Evolutionary conservation across 768 basidiomycete genomes (phyloP), one percentile per base, ranked within the genome.

Genomic region (Tricholoma bakamatsutake): DNA sequence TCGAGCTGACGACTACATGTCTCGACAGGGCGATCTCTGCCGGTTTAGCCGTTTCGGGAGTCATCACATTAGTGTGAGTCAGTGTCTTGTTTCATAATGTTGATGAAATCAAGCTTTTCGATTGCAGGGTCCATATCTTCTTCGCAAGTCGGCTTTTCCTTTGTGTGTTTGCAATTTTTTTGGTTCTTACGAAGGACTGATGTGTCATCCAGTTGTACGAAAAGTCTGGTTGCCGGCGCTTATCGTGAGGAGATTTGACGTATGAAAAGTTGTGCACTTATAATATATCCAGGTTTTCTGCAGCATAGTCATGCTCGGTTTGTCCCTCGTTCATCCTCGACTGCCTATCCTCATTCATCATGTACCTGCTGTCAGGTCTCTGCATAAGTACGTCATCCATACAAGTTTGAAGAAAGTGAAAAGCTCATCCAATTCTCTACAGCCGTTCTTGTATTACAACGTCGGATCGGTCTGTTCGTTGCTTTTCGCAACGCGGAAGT

Each of bases 81-180:
- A 12, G 12, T 27, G 11, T 48, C 13, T 5, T 12, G 1, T 5
- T 37, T 28, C 12, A 13, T 18, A 2, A 12, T 6, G 31, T 28
- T 27, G 17, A n/a, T 21, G 2, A 34, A 1, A 2, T 17, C n/a
- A 10, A 5, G 4, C 13, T 17, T 39, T 40, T 12, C 8, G 5
- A 13, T 11, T 21, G 24, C 1, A 55, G 54, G 21, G 54, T 55
- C 10, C 54, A 55, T n/a, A 34, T 55, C 0, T 55, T 55, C 46
- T 55, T 55, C 34, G 54, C 54, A n/a, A n/a, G 30, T 27, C 45
- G 46, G 11, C 46, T 55, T 28, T 17, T 18, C 18, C 31, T 35
- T 4, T 33, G 54, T 55, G 30, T 6, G 46, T 39, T n/a, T 54
- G 12, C 17, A 15, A 0, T 48, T 13, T 34, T 7, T 18, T 33